Percentiles rank a stretch among this genome's conserved stretches.
Evolutionary conservation across 2,329 filamentous ascomycete species (phyloP).

Genomic region (Sclerotinia sclerotiorum): DNA sequence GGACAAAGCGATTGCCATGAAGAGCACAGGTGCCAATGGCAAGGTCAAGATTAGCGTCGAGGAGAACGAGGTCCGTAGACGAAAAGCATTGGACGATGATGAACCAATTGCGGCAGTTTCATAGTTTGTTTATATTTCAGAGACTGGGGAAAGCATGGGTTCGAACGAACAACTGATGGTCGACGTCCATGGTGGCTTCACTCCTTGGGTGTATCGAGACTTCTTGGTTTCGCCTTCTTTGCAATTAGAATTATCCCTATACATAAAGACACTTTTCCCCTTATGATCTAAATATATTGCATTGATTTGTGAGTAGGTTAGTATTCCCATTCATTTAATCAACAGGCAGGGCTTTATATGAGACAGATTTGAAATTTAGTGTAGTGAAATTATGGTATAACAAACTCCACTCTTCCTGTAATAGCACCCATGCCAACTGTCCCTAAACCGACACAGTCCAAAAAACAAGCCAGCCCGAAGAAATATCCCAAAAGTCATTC

Average conservation of each 20-base stretch:
- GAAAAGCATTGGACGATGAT: conserved; percentile 28
- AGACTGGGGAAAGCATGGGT: background rate
- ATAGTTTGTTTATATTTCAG: conserved; percentile 14
- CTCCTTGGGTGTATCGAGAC: background rate
- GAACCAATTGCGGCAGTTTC: conserved; percentile 19
- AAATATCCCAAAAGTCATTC: background rate
- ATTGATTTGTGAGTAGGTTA: background rate
- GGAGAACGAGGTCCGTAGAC: conserved; percentile 39
- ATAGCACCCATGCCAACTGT: background rate
- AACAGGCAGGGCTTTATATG: background rate
- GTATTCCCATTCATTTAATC: background rate
- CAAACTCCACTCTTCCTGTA: background rate
- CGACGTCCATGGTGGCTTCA: conserved; percentile 1
- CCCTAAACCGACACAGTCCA: background rate
- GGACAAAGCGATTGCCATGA: conserved; percentile 36
- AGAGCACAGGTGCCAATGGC: conserved; percentile 37
- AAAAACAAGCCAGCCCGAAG: background rate
- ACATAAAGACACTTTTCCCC: background rate
- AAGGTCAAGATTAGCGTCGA: conserved; percentile 37
- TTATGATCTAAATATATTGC: background rate
- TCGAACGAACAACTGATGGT: background rate
- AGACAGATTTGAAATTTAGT: background rate
- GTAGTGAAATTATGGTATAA: background rate
- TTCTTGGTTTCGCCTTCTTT: background rate
- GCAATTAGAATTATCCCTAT: conserved; percentile 15